Evolutionary conservation across 129 eudicot genomes (phyloP).

Genomic region (Artemisia argyi): DNA sequence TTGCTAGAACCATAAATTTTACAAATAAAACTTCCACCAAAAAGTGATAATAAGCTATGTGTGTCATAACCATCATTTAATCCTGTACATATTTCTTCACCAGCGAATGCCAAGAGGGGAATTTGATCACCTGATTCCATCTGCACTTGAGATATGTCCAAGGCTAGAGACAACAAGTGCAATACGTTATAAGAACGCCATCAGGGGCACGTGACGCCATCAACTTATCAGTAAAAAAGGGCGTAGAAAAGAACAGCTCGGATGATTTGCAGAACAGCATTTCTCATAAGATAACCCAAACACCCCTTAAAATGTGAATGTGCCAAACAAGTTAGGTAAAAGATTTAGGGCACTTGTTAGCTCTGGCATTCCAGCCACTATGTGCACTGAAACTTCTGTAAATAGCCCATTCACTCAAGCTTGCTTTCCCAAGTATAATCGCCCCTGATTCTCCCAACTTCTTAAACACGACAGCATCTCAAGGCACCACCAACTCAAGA

Average conservation of each 20-base stretch:
- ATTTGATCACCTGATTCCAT: conserved; percentile 56
- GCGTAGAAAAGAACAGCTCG: conserved; percentile 81
- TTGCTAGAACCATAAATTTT: too few species aligned
- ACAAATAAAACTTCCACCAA: too few species aligned
- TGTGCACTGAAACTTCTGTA: conserved; percentile 19
- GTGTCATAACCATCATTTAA: conserved; percentile 42
- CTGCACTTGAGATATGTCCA: conserved; percentile 61
- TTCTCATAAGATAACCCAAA: too few species aligned
- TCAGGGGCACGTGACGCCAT: conserved; percentile 82
- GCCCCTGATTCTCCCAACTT: conserved; percentile 53
- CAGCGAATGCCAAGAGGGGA: conserved; percentile 72
- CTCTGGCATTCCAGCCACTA: conserved; percentile 41
- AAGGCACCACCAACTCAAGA: conserved; percentile 45
- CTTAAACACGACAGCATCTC: conserved; percentile 59
- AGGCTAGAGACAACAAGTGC: conserved; percentile 76
- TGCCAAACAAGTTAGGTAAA: background rate
- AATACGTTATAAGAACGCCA: conserved; percentile 67
- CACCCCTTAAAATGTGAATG: background rate
- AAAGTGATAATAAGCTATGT: conserved; percentile 82
- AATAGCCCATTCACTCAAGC: conserved; percentile 48
- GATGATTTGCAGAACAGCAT: conserved; percentile 68
- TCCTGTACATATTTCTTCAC: conserved; percentile 59
- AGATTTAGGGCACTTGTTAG: conserved; percentile 18
- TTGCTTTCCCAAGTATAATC: conserved; percentile 59
- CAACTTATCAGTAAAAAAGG: conserved; percentile 60